Percentiles rank a stretch among this genome's conserved stretches.
These are phyloP conservation scores for Rhizophora apiculata DNA, from an alignment of 345 rosid species.

Conservation along the genomic window DNA sequence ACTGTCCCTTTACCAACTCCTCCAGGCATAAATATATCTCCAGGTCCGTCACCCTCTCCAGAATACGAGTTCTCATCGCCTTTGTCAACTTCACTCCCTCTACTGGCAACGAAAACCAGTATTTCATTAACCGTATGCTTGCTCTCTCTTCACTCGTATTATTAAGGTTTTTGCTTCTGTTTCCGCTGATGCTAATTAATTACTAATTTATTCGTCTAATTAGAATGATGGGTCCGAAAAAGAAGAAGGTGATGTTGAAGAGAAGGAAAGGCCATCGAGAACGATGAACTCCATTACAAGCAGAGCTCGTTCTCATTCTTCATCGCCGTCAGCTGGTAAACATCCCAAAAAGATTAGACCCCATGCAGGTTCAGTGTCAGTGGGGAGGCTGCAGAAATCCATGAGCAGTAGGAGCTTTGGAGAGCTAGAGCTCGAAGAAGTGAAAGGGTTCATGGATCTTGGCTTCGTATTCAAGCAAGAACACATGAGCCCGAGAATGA, in stretches of 20 bases:
- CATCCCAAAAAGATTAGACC: slow-evolving; percentile 14
- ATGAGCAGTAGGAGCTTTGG: slow-evolving; percentile 40
- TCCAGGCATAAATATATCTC: slow-evolving; percentile 6
- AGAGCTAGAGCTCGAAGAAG: slow-evolving; percentile 64
- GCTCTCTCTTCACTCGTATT: not conserved
- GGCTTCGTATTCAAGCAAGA: slow-evolving; percentile 60
- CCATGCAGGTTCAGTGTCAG: not conserved
- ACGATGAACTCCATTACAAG: slow-evolving; percentile 6
- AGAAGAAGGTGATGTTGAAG: not conserved
- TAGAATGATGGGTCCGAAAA: slow-evolving; percentile 20
- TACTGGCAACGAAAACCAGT: not conserved
- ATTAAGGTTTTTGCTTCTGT: not conserved
- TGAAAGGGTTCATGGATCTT: slow-evolving; percentile 65
- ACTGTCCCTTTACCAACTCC: slow-evolving; percentile 17
- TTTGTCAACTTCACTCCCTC: not conserved
- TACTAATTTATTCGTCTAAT: not conserved
- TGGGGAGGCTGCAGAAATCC: slow-evolving; percentile 28
- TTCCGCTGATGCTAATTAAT: not conserved
- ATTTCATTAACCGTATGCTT: not conserved
- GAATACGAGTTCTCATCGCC: slow-evolving; percentile 13
- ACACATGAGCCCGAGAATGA: slow-evolving; percentile 41
- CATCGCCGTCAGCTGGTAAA: slow-evolving; percentile 29
- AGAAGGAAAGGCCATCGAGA: slow-evolving; percentile 34
- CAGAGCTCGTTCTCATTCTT: slow-evolving; percentile 39
- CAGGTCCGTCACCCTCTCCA: slow-evolving; percentile 1